phyloP scores from a whole-genome alignment of 345 rosid genomes.

The Eucalyptus cloeziana region DNA sequence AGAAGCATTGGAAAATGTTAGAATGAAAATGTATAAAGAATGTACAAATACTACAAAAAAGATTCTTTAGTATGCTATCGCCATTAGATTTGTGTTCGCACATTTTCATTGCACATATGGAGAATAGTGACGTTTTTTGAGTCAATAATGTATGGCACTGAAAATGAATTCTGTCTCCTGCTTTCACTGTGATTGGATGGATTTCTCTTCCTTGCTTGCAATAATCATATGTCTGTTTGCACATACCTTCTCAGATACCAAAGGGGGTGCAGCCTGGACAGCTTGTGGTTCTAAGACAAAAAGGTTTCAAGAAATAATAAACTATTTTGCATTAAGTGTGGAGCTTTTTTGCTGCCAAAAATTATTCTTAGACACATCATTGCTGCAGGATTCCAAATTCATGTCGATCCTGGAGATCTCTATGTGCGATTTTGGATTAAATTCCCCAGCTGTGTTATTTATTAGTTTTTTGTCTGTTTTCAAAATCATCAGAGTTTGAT shows the following conservation, averaged over 20 bases:
- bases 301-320: neutral
- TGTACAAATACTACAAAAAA: neutral
- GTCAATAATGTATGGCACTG: neutral
- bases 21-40: neutral
- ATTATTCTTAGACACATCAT: constrained; percentile 1
- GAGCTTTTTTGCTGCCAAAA: neutral
- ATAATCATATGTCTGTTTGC: neutral
- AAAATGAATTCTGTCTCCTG: neutral
- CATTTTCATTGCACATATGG: neutral
- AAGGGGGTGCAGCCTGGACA: constrained; percentile 82
- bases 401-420: constrained; percentile 64
- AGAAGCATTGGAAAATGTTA: neutral
- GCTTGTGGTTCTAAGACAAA: constrained; percentile 48
- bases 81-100: neutral
- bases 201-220: neutral
- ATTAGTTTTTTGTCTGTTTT: neutral
- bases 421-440: constrained; percentile 60
- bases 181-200: neutral
- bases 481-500: neutral
- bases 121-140: too few species aligned
- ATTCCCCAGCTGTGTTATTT: constrained; percentile 53
- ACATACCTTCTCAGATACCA: constrained; percentile 53
- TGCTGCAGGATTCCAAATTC: constrained; percentile 63
- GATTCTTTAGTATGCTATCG: neutral
- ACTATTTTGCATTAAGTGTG: neutral